Evolutionary conservation across 2,329 filamentous ascomycete genomes (phyloP).

Genomic region (Scleromitrula shiraiana): DNA sequence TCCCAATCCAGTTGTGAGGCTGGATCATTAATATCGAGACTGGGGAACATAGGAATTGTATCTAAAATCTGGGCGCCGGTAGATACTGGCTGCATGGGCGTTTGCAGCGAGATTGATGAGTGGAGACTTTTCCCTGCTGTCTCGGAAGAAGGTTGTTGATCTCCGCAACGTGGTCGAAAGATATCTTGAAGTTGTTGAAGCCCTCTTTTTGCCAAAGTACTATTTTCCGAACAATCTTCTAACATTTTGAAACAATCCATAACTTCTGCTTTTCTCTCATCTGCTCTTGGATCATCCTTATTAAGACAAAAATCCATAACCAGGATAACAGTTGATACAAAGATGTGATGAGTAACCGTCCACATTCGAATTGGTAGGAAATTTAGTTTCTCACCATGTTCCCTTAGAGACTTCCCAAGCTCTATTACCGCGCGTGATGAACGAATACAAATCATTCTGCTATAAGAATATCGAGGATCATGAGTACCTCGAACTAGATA

Average conservation of each 20-base stretch:
- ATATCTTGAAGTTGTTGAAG: constrained; percentile 14
- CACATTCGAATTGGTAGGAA: constrained; percentile 24
- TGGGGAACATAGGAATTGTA: background rate
- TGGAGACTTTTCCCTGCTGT: background rate
- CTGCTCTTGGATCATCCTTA: constrained; percentile 24
- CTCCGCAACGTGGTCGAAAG: background rate
- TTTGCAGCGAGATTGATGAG: background rate
- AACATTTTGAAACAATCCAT: constrained; percentile 29
- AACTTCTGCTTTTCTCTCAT: constrained; percentile 27
- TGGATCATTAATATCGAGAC: background rate
- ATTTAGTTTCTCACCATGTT: constrained; percentile 15
- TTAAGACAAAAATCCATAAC: constrained; percentile 33
- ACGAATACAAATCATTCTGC: constrained; percentile 31
- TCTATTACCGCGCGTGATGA: constrained; percentile 27
- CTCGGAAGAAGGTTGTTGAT: background rate
- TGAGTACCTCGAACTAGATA: constrained; percentile 28
- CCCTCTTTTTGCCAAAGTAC: constrained; percentile 17
- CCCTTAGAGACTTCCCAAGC: constrained; percentile 24
- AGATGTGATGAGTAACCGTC: constrained; percentile 29
- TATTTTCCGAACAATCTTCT: constrained; percentile 20
- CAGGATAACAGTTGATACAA: constrained; percentile 33
- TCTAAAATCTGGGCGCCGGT: background rate
- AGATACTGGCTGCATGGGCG: no score
- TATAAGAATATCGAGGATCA: constrained; percentile 28
- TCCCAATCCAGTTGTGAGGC: constrained; percentile 6